A percentile compares a stretch with the other conserved stretches of the same genome.
These are phyloP conservation scores for Fusarium newnesense DNA, from an alignment of 2,329 filamentous ascomycete species.

Conservation along the genomic window DNA sequence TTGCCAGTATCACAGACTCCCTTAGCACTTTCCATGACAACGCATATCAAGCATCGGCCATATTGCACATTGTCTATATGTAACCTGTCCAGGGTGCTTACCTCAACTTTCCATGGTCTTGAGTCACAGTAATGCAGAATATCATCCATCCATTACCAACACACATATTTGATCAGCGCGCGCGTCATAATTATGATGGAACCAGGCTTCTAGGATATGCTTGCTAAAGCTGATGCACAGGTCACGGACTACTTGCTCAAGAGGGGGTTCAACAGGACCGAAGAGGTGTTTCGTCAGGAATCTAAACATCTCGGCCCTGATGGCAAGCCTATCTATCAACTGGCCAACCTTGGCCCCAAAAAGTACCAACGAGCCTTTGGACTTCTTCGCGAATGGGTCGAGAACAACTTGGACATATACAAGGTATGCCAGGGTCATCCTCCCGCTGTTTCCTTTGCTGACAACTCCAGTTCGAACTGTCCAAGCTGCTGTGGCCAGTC, in stretches of 20 bases:
- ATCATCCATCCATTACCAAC: background rate
- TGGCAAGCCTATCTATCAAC: conserved; percentile 77
- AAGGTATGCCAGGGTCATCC: conserved; percentile 65
- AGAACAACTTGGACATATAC: conserved; percentile 93
- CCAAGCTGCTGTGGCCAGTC: conserved; percentile 88
- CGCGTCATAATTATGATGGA: background rate
- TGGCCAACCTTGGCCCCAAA: conserved; percentile 76
- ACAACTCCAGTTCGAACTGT: conserved; percentile 78
- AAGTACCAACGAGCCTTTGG: conserved; percentile 83
- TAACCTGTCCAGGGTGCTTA: background rate
- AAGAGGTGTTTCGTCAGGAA: conserved; percentile 91
- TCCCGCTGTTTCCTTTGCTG: conserved; percentile 27
- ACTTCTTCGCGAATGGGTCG: conserved; percentile 83
- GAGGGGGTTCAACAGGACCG: conserved; percentile 91
- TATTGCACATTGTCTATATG: background rate
- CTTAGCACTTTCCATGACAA: background rate
- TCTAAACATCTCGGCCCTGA: conserved; percentile 85
- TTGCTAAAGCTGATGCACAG: conserved; percentile 48
- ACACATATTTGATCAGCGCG: background rate
- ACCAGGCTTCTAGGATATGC: background rate
- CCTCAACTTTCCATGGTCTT: background rate
- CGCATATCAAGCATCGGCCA: background rate
- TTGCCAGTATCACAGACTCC: background rate
- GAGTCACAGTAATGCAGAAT: background rate
- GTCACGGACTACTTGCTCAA: conserved; percentile 96